Conservation (phyloP, 768 basidiomycete species). For the Serendipita indica region DNA sequence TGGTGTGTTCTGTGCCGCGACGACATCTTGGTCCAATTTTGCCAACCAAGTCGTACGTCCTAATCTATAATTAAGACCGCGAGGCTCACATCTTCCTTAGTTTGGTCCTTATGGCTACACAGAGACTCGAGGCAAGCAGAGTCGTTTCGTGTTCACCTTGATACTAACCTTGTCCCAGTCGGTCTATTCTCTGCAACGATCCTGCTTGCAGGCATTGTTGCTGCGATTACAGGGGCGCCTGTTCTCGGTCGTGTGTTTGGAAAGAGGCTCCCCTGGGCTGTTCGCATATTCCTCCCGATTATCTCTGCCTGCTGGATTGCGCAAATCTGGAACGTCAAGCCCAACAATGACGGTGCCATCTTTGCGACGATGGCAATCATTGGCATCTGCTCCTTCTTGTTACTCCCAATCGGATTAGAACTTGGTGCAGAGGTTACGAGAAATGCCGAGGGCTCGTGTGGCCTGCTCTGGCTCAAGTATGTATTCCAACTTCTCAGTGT, state of each 20-base stretch:
- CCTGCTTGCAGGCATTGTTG: conserved; percentile 40
- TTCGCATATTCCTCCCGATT: background rate
- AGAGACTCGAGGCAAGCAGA: background rate
- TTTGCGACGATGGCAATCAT: conserved; percentile 56
- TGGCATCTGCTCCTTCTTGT: conserved; percentile 47
- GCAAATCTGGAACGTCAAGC: conserved; percentile 63
- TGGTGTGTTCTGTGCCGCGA: conserved; percentile 26
- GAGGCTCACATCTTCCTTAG: conserved; percentile 33
- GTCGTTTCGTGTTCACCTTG: background rate
- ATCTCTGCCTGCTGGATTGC: conserved; percentile 16
- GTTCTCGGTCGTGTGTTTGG: conserved; percentile 45
- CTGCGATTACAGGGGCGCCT: conserved; percentile 53
- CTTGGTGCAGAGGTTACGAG: conserved; percentile 67
- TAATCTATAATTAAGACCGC: background rate
- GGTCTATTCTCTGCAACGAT: conserved; percentile 3
- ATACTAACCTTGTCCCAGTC: background rate
- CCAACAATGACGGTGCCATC: conserved; percentile 42
- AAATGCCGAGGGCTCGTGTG: conserved; percentile 64
- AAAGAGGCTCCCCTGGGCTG: background rate
- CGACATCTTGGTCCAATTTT: conserved; percentile 4
- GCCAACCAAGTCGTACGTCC: background rate
- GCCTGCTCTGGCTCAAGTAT: conserved; percentile 50
- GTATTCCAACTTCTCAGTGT: background rate
- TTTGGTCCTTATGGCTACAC: conserved; percentile 1
- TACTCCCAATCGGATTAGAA: conserved; percentile 66